Conservation (phyloP, 495 filamentous ascomycete species). For the Trichoderma virens region DNA sequence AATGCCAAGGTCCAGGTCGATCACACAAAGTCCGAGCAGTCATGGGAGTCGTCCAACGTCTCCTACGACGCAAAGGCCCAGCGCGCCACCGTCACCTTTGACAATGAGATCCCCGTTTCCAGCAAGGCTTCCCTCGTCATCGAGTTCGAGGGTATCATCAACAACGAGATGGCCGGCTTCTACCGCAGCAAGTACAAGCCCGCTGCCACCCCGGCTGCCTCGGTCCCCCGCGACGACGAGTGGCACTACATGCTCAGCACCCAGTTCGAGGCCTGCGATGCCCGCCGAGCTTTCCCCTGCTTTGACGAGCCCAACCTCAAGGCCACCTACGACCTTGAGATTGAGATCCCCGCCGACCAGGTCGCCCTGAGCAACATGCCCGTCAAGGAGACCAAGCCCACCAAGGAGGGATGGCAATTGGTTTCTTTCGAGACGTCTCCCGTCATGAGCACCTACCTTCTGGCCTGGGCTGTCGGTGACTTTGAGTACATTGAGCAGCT, state of each 20-base stretch:
- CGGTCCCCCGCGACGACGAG: constrained; percentile 69
- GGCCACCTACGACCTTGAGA: constrained; percentile 85
- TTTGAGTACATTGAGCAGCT: constrained; percentile 92
- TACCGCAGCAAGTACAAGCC: constrained; percentile 94
- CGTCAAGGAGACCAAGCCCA: constrained; percentile 55
- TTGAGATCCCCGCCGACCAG: constrained; percentile 81
- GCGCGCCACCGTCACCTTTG: constrained; percentile 65
- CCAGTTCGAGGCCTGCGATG: constrained; percentile 95
- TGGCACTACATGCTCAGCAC: constrained; percentile 92
- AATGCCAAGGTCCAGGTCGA: constrained; percentile 40
- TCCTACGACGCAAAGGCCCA: constrained; percentile 74
- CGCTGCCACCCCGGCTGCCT: constrained; percentile 52
- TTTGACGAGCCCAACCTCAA: constrained; percentile 98
- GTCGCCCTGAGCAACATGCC: constrained; percentile 94
- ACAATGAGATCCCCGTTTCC: constrained; percentile 53
- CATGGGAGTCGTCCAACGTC: constrained; percentile 55
- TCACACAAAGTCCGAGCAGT: constrained; percentile 38
- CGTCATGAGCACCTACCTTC: constrained; percentile 94
- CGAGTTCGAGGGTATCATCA: constrained; percentile 78
- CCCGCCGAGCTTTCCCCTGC: constrained; percentile 88
- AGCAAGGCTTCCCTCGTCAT: constrained; percentile 58
- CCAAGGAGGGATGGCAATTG: constrained; percentile 57
- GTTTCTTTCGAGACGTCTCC: constrained; percentile 83
- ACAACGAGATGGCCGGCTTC: constrained; percentile 93
- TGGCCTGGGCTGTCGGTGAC: constrained; percentile 94